Conservation (phyloP, 1,284 basidiomycete species). For the Ustilago curta region DNA sequence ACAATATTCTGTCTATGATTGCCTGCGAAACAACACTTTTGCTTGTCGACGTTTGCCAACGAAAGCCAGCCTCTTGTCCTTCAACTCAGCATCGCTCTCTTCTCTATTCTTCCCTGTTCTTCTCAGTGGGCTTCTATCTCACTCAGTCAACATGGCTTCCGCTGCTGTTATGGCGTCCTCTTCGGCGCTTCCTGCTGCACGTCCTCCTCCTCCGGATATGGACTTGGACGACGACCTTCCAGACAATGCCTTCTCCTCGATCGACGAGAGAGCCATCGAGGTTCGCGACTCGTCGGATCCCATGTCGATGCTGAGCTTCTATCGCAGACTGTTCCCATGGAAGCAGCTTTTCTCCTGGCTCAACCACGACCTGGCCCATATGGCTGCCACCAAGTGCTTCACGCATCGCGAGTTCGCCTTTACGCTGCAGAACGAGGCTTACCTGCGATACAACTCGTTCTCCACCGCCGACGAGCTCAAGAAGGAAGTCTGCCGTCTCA, state of each 20-base stretch:
- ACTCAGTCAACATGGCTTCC: conserved; percentile 41
- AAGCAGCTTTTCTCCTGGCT: conserved; percentile 93
- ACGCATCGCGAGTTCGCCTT: conserved; percentile 93
- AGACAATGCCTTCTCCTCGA: conserved; percentile 51
- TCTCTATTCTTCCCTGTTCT: neutral
- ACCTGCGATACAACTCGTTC: conserved; percentile 94
- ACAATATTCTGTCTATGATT: too few relatives aligned
- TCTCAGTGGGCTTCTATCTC: neutral
- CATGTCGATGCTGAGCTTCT: conserved; percentile 86
- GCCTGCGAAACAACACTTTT: conserved; percentile 8
- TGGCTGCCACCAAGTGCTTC: conserved; percentile 75
- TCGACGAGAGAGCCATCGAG: conserved; percentile 65
- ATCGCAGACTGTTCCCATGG: conserved; percentile 92
- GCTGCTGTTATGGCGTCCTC: conserved; percentile 43
- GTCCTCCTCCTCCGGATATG: conserved; percentile 59
- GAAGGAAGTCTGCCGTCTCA: conserved; percentile 75
- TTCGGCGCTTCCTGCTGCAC: conserved; percentile 42
- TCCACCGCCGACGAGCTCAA: conserved; percentile 87
- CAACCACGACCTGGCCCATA: conserved; percentile 79
- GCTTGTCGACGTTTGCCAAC: neutral
- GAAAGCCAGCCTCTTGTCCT: conserved; percentile 1
- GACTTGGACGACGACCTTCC: conserved; percentile 52
- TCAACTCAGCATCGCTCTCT: neutral
- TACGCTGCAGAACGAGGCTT: conserved; percentile 89
- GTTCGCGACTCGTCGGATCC: conserved; percentile 72